phyloP scores from a whole-genome alignment of 2,329 filamentous ascomycete species.

The Podosphaera aphanis region DNA sequence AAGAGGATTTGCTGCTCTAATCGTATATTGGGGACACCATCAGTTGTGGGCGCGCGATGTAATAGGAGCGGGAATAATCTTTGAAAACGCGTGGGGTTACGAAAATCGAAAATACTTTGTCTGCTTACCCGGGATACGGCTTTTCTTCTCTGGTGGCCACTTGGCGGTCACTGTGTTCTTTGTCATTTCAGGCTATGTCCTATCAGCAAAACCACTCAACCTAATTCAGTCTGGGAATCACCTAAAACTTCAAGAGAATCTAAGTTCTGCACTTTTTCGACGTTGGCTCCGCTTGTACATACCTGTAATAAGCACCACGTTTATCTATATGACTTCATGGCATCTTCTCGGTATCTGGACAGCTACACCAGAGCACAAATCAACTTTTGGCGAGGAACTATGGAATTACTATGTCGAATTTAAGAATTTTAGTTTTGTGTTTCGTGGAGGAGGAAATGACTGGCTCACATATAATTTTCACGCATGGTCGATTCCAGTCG shows the following conservation, averaged over 20 bases:
- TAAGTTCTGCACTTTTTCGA: conserved; percentile 24
- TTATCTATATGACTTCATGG: conserved; percentile 14
- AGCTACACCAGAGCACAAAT: conserved; percentile 4
- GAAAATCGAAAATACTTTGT: conserved; percentile 16
- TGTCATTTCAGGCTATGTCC: conserved; percentile 25
- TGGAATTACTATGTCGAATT: conserved; percentile 21
- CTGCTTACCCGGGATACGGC: conserved; percentile 31
- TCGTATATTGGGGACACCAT: conserved; percentile 25
- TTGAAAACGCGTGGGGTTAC: conserved; percentile 14
- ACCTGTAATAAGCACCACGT: conserved; percentile 21
- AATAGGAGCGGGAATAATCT: conserved; percentile 3
- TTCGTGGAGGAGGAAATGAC: conserved; percentile 27
- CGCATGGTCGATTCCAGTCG: conserved; percentile 34
- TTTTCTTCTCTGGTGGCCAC: conserved; percentile 36
- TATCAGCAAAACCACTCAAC: conserved; percentile 21
- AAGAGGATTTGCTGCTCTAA: conserved; percentile 23
- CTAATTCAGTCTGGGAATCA: conserved; percentile 18
- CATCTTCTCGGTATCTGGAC: conserved; percentile 12
- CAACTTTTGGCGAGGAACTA: conserved; percentile 8
- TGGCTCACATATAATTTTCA: conserved; percentile 36
- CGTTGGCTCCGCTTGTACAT: conserved; percentile 23
- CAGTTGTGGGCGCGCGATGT: conserved; percentile 15
- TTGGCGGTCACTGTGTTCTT: conserved; percentile 30
- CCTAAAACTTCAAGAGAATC: conserved; percentile 17
- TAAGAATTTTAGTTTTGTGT: conserved; percentile 48